Base-by-base conservation (phyloP, 2,329 filamentous ascomycete species). In the Sporothrix phasma region DNA sequence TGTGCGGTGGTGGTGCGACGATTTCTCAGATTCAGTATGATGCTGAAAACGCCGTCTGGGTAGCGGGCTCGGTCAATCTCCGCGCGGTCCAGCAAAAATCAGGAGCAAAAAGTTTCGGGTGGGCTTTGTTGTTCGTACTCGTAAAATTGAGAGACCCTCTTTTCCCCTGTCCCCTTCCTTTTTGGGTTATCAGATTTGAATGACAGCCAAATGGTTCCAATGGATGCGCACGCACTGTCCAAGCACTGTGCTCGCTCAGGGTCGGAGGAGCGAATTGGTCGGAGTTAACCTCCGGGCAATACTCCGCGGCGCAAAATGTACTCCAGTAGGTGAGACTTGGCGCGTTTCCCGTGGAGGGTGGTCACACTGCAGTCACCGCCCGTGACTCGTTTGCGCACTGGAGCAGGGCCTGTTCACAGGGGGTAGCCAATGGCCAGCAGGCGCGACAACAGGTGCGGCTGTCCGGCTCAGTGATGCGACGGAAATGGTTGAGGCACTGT, bases 11-110 rank as follows among this genome's bases (percentile, higher is more conserved):
- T 63, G 41, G 43, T 58, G 62, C 34, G 19, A 43, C 19, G 24
- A 39, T 26, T 58, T 65, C 22, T 61, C 31, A 61, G n/a, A n/a
- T n/a, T n/a, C n/a, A n/a, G n/a, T 64, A 37, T 61, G 60, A 62
- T 62, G 60, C 60, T 46, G 47, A 54, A 62, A 63, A 47, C 56
- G 45, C 53, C 43, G 59, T 39, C 49, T 19, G 31, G 29, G 56
- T 51, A 51, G 49, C 45, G 51, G 60, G 45, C 51, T 29, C 19
- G 24, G 15, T 60, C 46, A 65, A 59, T 62, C 43, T 65, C 53
- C 64, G 58, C 56, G 37, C 26, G 15, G 45, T 53, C 54, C 37
- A 54, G 61, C 61, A 41, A 43, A 56, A 45, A 54, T 45, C 17
- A 24, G 53, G 10, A 54, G 51, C 13, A 51, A 59, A 63, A 51